Conservation (phyloP, 306 rosid species). For the Rosa chinensis region DNA sequence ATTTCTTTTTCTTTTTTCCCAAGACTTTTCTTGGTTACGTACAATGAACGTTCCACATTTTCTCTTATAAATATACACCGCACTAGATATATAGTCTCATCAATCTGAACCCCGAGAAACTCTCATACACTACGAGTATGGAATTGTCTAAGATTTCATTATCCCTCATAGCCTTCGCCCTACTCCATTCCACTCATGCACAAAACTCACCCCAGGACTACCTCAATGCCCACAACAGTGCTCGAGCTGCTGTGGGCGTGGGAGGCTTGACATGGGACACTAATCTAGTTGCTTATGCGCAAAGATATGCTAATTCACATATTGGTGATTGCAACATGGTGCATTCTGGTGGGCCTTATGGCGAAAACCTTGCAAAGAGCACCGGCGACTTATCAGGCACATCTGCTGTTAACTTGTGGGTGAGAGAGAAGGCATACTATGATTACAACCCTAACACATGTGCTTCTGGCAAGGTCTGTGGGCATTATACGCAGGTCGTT, state of each 20-base stretch:
- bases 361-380: constrained; percentile 38
- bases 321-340: constrained; percentile 17
- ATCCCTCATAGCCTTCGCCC: neutral
- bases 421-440: constrained; percentile 32
- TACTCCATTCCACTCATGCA: constrained; percentile 8
- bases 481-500: constrained; percentile 50
- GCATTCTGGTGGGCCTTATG: constrained; percentile 29
- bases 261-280: constrained; percentile 32
- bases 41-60: neutral
- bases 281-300: constrained; percentile 29
- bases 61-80: neutral
- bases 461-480: constrained; percentile 27
- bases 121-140: neutral
- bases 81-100: neutral
- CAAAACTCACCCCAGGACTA: constrained; percentile 30
- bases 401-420: constrained; percentile 47
- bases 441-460: constrained; percentile 42
- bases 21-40: neutral
- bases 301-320: constrained; percentile 16
- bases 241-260: constrained; percentile 38
- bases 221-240: constrained; percentile 38
- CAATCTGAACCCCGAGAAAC: neutral
- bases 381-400: constrained; percentile 17
- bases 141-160: neutral
- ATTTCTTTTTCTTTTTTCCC: neutral